A percentile compares a stretch with the other conserved stretches of the same genome.
phyloP scores from a whole-genome alignment of 2,329 filamentous ascomycete species.

The Aureobasidium subglaciale region DNA sequence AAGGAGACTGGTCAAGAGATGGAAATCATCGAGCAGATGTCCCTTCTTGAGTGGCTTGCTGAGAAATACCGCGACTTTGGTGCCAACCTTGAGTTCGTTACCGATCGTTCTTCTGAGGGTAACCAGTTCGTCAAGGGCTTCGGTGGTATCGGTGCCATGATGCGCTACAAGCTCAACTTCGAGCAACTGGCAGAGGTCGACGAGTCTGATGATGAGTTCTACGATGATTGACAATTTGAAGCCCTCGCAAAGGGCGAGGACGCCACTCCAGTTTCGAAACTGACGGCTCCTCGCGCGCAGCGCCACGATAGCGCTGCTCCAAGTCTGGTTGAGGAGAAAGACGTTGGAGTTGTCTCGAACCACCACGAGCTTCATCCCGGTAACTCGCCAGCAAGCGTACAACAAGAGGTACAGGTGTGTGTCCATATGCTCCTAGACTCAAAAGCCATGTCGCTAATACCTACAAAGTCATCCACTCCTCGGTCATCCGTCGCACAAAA shows the following conservation, averaged over 20 bases:
- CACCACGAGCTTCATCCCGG: conserved; percentile 12
- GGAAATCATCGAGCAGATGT: conserved; percentile 79
- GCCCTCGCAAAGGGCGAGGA: conserved; percentile 83
- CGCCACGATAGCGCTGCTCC: conserved; percentile 19
- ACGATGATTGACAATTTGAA: conserved; percentile 51
- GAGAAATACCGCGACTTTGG: conserved; percentile 98
- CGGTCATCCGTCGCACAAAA: conserved; percentile 13
- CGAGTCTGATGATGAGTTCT: conserved; percentile 72
- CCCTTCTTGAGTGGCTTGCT: conserved; percentile 99
- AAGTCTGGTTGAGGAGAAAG: conserved; percentile 14
- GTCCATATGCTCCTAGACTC: neutral
- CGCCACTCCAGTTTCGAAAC: conserved; percentile 55
- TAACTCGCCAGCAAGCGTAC: conserved; percentile 14
- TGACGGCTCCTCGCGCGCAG: conserved; percentile 48
- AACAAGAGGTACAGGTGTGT: conserved; percentile 14
- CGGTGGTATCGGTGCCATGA: conserved; percentile 92
- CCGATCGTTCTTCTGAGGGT: conserved; percentile 92
- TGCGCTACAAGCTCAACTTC: conserved; percentile 99
- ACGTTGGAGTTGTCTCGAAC: conserved; percentile 9
- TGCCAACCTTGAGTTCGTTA: conserved; percentile 92
- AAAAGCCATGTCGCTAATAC: neutral
- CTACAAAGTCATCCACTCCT: conserved; percentile 11
- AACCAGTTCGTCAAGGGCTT: conserved; percentile 99
- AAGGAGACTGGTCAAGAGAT: conserved; percentile 95
- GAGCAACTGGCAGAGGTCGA: conserved; percentile 90